Conservation (phyloP, 768 basidiomycete genomes). For the Pulveroboletus sp. region DNA sequence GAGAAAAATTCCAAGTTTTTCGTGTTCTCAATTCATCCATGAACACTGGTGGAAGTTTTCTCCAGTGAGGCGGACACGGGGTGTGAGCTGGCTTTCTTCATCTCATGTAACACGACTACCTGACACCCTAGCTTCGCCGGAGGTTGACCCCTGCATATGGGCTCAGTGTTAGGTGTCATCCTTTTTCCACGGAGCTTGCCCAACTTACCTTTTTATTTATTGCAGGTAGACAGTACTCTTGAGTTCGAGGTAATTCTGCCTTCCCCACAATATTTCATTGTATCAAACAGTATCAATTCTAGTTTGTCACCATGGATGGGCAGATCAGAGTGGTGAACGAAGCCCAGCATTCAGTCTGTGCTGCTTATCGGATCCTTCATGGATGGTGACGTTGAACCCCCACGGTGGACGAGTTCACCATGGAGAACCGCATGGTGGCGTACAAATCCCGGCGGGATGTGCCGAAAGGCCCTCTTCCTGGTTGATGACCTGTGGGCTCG, state of each 20-base stretch:
- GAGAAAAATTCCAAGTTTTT: background rate
- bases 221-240: conserved; percentile 44
- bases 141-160: conserved; percentile 41
- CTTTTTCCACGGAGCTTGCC: background rate
- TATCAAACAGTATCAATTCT: background rate
- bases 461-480: too few species aligned
- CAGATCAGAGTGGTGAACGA: conserved; percentile 38
- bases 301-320: conserved; percentile 42
- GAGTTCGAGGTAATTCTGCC: conserved; percentile 34
- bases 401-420: too few species aligned
- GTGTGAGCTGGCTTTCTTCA: conserved; percentile 7
- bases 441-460: too few species aligned
- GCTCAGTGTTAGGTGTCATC: conserved; percentile 32
- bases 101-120: background rate
- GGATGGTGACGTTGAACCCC: too few species aligned
- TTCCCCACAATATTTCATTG: background rate
- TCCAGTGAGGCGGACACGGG: conserved; percentile 49
- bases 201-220: background rate
- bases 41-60: conserved; percentile 43
- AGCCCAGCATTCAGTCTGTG: conserved; percentile 38
- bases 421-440: too few species aligned
- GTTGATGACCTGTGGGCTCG: too few species aligned
- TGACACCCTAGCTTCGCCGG: background rate
- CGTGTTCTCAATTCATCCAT: background rate
- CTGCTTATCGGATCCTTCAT: too few species aligned